Base-by-base conservation (phyloP, 345 rosid species). In the Cochlearia excelsa region DNA sequence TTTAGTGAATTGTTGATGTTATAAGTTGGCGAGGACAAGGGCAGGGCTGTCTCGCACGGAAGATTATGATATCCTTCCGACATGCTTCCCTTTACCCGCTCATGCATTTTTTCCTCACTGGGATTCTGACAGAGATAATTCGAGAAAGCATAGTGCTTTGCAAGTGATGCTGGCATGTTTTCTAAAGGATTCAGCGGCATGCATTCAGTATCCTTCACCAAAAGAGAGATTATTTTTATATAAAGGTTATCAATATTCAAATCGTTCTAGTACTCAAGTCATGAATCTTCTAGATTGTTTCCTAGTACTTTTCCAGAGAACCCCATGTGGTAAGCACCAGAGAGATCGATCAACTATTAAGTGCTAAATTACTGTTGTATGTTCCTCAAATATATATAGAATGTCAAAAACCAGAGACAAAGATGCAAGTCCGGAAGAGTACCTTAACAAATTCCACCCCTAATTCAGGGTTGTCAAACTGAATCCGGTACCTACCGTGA, bases 381-480 rank as follows among this genome's bases (percentile, higher is more conserved):
- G 43, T 50, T 56, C 27, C 6, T 54, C 38, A 46, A 16, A 4
- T 29, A 11, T 39, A 30, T 37, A 41, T 39, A 38, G 7, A 30
- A 39, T 49, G 59, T 16, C 31, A 43, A 11, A 58, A 57, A n/a
- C 44, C 35, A 49, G 28, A 70, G 50, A 45, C 54, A 57, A 39
- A 27, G 16, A 26, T 65, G 48, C 61, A 52, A 29, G 49, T 11
- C 57, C 54, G 68, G 54, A 66, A 65, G 62, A 39, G 51, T 81
- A 87, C 95, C 89, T 63, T 70, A 75, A 87, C 89, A 78, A 80
- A 78, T 77, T 84, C 91, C 74, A 84, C 84, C 61, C 87, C 89
- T 54, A 83, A 69, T 57, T 81, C 90, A 54, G 77, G 78, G 29
- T 45, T 50, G 69, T 78, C 90, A 79, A 88, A 83, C 79, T 80